Conservation (phyloP, 2,329 filamentous ascomycete species). For the Chrysoporthe deuterocubensis region DNA sequence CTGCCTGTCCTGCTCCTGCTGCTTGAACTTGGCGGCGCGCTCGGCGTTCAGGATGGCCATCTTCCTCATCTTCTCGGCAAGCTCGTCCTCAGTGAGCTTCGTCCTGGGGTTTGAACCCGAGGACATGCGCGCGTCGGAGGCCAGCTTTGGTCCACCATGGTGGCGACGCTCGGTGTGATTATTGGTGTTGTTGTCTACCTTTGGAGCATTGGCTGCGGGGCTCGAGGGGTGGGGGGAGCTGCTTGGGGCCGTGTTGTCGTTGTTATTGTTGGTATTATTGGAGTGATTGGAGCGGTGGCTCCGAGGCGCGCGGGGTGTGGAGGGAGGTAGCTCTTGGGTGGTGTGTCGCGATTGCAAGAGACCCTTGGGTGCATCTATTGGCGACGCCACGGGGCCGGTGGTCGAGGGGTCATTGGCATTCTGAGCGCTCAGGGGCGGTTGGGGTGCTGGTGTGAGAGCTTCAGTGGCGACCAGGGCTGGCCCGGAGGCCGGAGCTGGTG, state of each 20-base stretch:
- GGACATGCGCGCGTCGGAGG: conserved; percentile 48
- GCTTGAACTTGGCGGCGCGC: conserved; percentile 62
- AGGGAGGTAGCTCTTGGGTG: conserved; percentile 26
- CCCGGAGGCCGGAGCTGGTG: conserved; percentile 12
- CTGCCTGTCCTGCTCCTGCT: conserved; percentile 60
- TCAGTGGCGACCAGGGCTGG: conserved; percentile 16
- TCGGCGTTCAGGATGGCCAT: conserved; percentile 64
- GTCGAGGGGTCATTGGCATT: background rate
- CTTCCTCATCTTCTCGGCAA: conserved; percentile 62
- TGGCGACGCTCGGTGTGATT: conserved; percentile 35
- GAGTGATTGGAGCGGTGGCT: conserved; percentile 24
- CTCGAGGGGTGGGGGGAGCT: conserved; percentile 24
- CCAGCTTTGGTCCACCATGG: conserved; percentile 35
- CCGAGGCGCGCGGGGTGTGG: conserved; percentile 27
- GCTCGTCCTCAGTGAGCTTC: conserved; percentile 63
- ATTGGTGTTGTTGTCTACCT: conserved; percentile 5
- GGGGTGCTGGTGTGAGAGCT: conserved; percentile 18
- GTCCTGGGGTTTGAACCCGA: conserved; percentile 63
- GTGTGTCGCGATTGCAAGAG: conserved; percentile 31
- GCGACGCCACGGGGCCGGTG: conserved; percentile 19
- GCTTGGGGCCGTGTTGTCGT: conserved; percentile 25
- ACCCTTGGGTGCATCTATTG: conserved; percentile 13
- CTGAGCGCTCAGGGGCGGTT: conserved; percentile 12
- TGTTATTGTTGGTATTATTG: conserved; percentile 17
- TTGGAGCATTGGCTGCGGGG: conserved; percentile 30